Percentiles rank a stretch among this genome's conserved stretches.
Conservation (phyloP, 1,284 basidiomycete genomes). For the Wallemia hederae region DNA sequence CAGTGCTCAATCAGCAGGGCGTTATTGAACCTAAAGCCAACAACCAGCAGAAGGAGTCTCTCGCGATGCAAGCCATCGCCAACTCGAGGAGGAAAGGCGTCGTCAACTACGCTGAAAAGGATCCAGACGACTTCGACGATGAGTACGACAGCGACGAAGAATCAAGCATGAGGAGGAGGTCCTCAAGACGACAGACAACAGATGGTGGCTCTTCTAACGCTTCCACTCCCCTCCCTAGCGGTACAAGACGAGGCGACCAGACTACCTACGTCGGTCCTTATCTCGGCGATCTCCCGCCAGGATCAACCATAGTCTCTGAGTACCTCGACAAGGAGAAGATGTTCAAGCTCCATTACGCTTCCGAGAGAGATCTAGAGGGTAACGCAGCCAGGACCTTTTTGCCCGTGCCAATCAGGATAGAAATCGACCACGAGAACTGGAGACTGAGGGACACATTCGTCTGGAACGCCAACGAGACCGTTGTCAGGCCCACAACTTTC, state of each 20-base stretch:
- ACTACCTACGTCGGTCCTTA: background rate
- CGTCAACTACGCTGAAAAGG: conserved; percentile 29
- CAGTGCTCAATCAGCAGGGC: conserved; percentile 18
- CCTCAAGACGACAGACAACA: conserved; percentile 2
- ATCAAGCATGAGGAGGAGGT: conserved; percentile 2
- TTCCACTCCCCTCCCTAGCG: conserved; percentile 8
- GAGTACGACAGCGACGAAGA: conserved; percentile 23
- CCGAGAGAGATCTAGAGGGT: conserved; percentile 31
- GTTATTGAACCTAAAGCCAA: conserved; percentile 8
- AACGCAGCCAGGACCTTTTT: conserved; percentile 35
- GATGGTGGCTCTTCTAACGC: conserved; percentile 1
- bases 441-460: conserved; percentile 79
- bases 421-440: conserved; percentile 72
- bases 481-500: conserved; percentile 56
- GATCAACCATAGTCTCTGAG: background rate
- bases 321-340: background rate
- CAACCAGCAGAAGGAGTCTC: conserved; percentile 11
- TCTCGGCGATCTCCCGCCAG: background rate
- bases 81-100: conserved; percentile 10
- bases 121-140: conserved; percentile 39
- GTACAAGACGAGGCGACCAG: conserved; percentile 12
- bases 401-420: conserved; percentile 72
- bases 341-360: conserved; percentile 18
- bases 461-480: conserved; percentile 57
- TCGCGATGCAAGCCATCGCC: conserved; percentile 14